Percentiles rank a stretch among this genome's conserved stretches.
phyloP scores from a whole-genome alignment of 768 basidiomycete species.

The Tubosaeta sp. region DNA sequence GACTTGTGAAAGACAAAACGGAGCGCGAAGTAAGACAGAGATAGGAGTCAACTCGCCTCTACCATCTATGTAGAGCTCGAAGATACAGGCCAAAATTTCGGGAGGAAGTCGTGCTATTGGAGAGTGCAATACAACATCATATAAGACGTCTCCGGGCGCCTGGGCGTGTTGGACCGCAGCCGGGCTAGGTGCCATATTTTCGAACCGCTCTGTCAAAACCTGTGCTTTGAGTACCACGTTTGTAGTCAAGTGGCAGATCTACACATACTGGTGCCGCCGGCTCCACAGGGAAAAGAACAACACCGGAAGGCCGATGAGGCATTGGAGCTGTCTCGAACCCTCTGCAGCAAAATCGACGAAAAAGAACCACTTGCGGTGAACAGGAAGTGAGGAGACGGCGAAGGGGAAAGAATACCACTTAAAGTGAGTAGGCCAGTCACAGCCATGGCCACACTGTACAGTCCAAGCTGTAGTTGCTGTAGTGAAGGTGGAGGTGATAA shows the following conservation, averaged over 20 bases:
- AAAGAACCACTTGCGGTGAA: too few species aligned
- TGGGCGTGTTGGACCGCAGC: too few species aligned
- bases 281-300: too few species aligned
- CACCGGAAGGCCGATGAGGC: too few species aligned
- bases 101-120: constrained; percentile 11
- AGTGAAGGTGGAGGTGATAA: too few species aligned
- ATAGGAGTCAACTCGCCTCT: not conserved
- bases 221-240: not conserved
- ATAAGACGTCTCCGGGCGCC: not conserved
- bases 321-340: too few species aligned
- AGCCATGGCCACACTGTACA: too few species aligned
- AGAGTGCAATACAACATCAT: not conserved
- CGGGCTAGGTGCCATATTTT: not conserved
- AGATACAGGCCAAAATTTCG: constrained; percentile 34
- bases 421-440: too few species aligned
- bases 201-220: not conserved
- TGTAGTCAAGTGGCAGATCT: not conserved
- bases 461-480: too few species aligned
- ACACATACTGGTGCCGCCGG: not conserved
- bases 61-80: constrained; percentile 1
- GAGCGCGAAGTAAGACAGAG: not conserved
- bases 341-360: too few species aligned
- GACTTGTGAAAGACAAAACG: constrained; percentile 13
- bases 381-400: too few species aligned
- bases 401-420: too few species aligned